Base-by-base conservation (phyloP, 2,329 filamentous ascomycete genomes). In the Chaetomium olivaceum region DNA sequence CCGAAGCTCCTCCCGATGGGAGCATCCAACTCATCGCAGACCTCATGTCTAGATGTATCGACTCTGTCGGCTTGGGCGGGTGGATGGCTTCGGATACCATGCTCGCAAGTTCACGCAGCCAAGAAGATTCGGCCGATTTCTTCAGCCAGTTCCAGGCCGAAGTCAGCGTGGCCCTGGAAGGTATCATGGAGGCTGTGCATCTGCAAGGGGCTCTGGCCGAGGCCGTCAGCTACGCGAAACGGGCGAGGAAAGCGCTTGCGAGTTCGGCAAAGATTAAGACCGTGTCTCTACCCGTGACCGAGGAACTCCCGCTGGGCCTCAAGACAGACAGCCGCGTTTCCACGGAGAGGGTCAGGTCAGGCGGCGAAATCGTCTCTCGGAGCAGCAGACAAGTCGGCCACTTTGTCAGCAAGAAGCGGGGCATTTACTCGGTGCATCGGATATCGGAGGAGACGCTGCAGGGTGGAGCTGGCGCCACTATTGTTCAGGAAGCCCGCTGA, bases 361-460 rank as follows among this genome's bases (percentile, higher is more conserved):
- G 87, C 63, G 91, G 92, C 21, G 90, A 92, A 79, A 80, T 92
- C 50, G 83, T 88, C 68, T 80, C 85, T 75, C 86, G 91, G 71
- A 92, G 83, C 71, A 82, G 80, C 71, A 83, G 92, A 76, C 90
- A 96, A 79, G 88, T 89, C 65, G 91, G 91, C 21, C 87, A 91
- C 77, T 79, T 96, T 76, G 87, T 90, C 74, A 92, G 90, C 74
- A 90, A 91, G 79, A 89, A 89, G 75, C 89, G 93, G 68, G 91
- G 90, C 63, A 87, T 89, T 70, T 97, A 97, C 79, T 92, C 91
- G 56, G 84, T 94, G 70, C 92, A 97, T 80, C 87, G 87, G 77
- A 88, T 96, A 71, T 77, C 84, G 61, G 80, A 92, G 72, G 92
- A 83, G 62, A 64, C 54, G 29, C 57, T 72, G 57, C 50, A 65